phyloP scores from a whole-genome alignment of 257 asterid genomes.

The Lycium ferocissimum region DNA sequence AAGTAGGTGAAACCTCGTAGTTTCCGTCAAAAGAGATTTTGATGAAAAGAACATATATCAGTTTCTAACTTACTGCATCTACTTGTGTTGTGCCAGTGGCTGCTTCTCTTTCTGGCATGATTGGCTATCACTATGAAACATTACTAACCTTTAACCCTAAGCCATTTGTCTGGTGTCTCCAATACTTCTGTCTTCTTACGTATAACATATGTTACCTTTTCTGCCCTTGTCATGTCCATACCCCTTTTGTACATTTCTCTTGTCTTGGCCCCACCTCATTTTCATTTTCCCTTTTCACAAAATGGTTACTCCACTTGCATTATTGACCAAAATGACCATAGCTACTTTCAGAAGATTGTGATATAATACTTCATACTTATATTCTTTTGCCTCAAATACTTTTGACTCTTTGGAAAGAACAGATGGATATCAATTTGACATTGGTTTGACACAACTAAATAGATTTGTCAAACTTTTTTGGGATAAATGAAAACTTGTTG shows the following conservation, averaged over 20 bases:
- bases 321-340: conserved; percentile 5
- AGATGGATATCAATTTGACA: background rate
- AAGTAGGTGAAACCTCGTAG: conserved; percentile 57
- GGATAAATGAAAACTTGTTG: background rate
- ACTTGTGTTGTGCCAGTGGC: background rate
- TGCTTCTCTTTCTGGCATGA: conserved; percentile 37
- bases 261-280: conserved; percentile 23
- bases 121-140: conserved; percentile 45
- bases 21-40: conserved; percentile 53
- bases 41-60: conserved; percentile 29
- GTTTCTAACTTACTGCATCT: conserved; percentile 18
- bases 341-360: background rate
- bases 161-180: conserved; percentile 44
- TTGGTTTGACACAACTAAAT: background rate
- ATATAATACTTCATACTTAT: background rate
- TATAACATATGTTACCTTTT: conserved; percentile 23
- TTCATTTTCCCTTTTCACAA: background rate
- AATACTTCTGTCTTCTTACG: conserved; percentile 31
- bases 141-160: conserved; percentile 39
- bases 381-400: background rate
- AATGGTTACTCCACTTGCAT: conserved; percentile 13
- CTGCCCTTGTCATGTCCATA: conserved; percentile 30
- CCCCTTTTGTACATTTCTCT: conserved; percentile 8
- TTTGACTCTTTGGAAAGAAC: background rate
- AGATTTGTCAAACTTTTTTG: background rate